Evolutionary conservation across 2,329 filamentous ascomycete genomes (phyloP), one percentile per base, ranked within the genome.

Genomic region (Penicillium sp.): DNA sequence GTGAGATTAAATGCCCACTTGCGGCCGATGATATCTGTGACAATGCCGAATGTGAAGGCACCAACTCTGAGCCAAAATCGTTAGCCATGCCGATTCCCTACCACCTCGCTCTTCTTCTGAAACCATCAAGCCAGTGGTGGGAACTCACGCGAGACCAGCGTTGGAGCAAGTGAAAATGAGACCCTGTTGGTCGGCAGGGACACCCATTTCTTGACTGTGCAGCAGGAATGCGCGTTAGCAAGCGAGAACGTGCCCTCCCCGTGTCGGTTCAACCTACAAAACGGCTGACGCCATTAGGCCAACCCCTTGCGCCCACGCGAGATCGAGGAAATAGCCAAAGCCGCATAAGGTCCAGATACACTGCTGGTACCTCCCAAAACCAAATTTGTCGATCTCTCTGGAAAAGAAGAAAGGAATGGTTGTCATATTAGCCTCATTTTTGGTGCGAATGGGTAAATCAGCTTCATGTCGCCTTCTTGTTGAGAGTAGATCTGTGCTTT

Each of bases 1-100:
- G 46, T 46, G 4, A 52, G 25, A 8, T 52, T 41, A 39, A 52
- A 52, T 5, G 49, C 46, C 49, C 49, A 52, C 34, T 52, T 52
- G n/a, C 49, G 46, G 11, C 49, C 49, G 24, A 52, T 52, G 13
- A 52, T 49, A 29, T 52, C 49, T 8, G 49, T 52, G 36, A 52
- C 26, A 24, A 52, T 52, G 8, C 49, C 49, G 9, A 51, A 43
- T 6, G 26, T 24, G 9, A 51, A 47, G 18, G 45, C 49, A 3
- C 49, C 49, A 27, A 51, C 43, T 27, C 49, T 50, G 36, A 8
- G 9, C n/a, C 9, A 12, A 11, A 38, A 13, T 37, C 11, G 18
- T 9, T 39, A 6, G 18, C 9, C 18, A 45, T 29, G 8, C 36
- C 4, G 11, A 27, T 32, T 32, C 29, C 29, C 8, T 32, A 4